Evolutionary conservation across 179 eudicot genomes (phyloP), one percentile per base, ranked within the genome.

Genomic region (Spergularia azorica): DNA sequence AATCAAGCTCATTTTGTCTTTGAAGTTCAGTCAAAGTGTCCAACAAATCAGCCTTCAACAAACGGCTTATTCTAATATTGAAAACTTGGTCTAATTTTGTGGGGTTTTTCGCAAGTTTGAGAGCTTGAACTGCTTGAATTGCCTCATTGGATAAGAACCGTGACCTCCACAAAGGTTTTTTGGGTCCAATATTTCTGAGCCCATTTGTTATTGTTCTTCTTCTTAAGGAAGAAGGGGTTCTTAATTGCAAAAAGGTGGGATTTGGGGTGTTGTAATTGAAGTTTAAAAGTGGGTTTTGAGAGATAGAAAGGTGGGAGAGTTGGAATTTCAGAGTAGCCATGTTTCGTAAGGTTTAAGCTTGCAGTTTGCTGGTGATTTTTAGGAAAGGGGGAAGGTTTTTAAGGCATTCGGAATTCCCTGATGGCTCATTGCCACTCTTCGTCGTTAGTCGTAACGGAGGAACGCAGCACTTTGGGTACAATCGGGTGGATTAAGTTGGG

Each of bases 101-200:
- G 9, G 89, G 74, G n/a, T 83, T 73, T 70, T 86, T 83, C 8
- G 92, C 88, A 71, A 91, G 84, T 76, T 91, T 91, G 10, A 91
- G 86, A n/a, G 81, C 79, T 48, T 91, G 96, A 56, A 91, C 96
- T 1, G 90, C 89, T 74, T 89, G 93, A 62, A 91, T 91, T n/a
- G 93, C 90, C 80, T 91, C 96, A 14, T 84, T 73, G 5, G 96
- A 91, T 7, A 91, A 58, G 15, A 81, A 77, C n/a, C 88, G 83
- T 17, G 80, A 70, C 78, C 90, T 86, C 89, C 92, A 86, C 63
- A 91, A 11, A 70, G 90, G 87, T 71, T 89, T 89, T 83, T 79
- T 87, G 17, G 86, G 84, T 9, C 88, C 92, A 0, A 77, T 39
- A 26, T 79, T 89, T 72, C 95, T 83, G 50, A 90, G 71, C 20